Conservation (phyloP, 805 yeast genomes). For the Sugiyamaella mastotermitis region DNA sequence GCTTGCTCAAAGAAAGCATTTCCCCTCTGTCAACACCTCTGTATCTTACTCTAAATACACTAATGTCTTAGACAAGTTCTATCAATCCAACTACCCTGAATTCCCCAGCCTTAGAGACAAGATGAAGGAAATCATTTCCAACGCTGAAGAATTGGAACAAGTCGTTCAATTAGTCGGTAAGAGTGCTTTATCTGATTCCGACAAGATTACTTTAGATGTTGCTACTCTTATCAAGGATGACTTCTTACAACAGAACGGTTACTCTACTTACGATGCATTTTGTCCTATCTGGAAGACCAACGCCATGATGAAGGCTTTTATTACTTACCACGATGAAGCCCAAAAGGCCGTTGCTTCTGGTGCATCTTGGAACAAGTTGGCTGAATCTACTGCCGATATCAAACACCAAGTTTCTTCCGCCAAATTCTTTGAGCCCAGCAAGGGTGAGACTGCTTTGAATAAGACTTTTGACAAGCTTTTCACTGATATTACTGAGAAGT, state of each 20-base stretch:
- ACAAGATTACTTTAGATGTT: conserved; percentile 93
- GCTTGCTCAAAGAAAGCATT: conserved; percentile 98
- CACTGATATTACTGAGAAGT: conserved; percentile 74
- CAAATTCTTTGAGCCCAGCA: conserved; percentile 92
- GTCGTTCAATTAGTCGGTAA: conserved; percentile 99
- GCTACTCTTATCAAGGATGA: conserved; percentile 91
- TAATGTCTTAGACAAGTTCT: conserved; percentile 75
- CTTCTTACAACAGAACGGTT: conserved; percentile 98
- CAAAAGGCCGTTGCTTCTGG: conserved; percentile 94
- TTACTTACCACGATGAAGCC: conserved; percentile 91
- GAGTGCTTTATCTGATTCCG: conserved; percentile 93
- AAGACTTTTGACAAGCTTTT: conserved; percentile 73
- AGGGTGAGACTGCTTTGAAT: conserved; percentile 74
- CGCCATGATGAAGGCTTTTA: conserved; percentile 95
- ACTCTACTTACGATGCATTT: conserved; percentile 96
- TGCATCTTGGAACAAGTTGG: conserved; percentile 86
- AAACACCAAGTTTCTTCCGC: conserved; percentile 92
- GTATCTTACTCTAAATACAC: conserved; percentile 97
- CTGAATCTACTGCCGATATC: conserved; percentile 85
- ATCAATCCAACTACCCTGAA: conserved; percentile 81
- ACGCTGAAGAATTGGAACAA: conserved; percentile 98
- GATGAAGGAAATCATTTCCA: conserved; percentile 89
- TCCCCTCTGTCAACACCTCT: conserved; percentile 96
- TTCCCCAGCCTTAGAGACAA: conserved; percentile 86
- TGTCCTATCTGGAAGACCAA: conserved; percentile 99